Conservation (phyloP, 73 alveolate species). For the Symbiodinium pilosum region DNA sequence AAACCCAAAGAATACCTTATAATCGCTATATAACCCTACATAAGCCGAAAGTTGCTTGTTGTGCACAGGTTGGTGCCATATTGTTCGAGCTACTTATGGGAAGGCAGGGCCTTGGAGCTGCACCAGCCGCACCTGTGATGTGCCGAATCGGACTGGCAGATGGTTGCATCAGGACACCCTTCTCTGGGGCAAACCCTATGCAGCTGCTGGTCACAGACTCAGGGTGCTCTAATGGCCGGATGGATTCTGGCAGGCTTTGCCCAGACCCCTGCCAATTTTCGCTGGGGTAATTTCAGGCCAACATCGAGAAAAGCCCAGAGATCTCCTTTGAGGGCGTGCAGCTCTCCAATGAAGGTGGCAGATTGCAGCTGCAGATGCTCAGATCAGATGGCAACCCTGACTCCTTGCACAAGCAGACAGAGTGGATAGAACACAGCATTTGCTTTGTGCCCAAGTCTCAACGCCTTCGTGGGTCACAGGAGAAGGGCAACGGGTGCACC, state of each 20-base stretch:
- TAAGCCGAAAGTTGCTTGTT: not conserved
- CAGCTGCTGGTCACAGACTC: constrained; percentile 33
- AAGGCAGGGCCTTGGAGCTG: not conserved
- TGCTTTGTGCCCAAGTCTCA: too few relatives aligned
- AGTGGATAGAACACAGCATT: too few relatives aligned
- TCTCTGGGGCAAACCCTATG: constrained; percentile 76
- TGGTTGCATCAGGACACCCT: constrained; percentile 53
- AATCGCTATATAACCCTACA: too few relatives aligned
- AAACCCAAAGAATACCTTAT: too few relatives aligned
- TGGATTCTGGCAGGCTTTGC: too few relatives aligned
- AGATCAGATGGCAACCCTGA: not conserved
- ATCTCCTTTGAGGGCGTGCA: constrained; percentile 64
- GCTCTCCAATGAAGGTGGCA: constrained; percentile 25
- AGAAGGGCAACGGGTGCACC: too few relatives aligned
- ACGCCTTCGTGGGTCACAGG: too few relatives aligned
- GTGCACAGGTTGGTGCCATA: constrained; percentile 75
- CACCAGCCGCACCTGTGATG: not conserved
- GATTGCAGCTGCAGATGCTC: not conserved
- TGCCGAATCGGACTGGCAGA: not conserved
- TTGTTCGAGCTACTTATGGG: constrained; percentile 94
- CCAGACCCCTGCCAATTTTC: not conserved
- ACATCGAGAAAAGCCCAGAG: constrained; percentile 56
- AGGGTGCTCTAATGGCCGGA: too few relatives aligned
- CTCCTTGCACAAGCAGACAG: not conserved
- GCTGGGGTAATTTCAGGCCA: not conserved